Conservation (phyloP, 805 yeast species). For the Saturnispora halmiae region DNA sequence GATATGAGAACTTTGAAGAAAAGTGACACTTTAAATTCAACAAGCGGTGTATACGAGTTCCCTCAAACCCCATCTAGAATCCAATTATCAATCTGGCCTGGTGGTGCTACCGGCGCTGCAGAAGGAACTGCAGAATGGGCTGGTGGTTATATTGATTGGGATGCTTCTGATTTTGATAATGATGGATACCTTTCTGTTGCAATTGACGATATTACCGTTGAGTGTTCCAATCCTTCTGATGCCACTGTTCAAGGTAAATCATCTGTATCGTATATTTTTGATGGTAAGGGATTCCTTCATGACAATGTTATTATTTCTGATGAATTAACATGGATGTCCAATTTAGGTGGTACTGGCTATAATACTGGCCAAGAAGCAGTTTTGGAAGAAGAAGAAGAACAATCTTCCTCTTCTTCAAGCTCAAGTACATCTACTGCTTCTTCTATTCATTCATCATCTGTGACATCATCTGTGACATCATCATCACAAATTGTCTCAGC, state of each 20-base stretch:
- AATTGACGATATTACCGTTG: constrained; percentile 49
- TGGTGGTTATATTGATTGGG: constrained; percentile 84
- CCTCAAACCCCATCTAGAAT: constrained; percentile 73
- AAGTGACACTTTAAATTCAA: constrained; percentile 52
- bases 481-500: not conserved
- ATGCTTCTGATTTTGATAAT: constrained; percentile 57
- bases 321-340: constrained; percentile 50
- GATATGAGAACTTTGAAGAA: constrained; percentile 55
- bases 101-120: constrained; percentile 47
- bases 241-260: constrained; percentile 36
- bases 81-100: constrained; percentile 74
- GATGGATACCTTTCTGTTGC: constrained; percentile 77
- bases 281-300: constrained; percentile 38
- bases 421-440: not conserved
- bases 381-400: constrained; percentile 23
- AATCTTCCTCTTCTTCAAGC: constrained; percentile 2
- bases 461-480: constrained; percentile 6
- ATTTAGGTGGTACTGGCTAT: constrained; percentile 56
- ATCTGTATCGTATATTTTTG: constrained; percentile 41
- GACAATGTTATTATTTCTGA: constrained; percentile 53
- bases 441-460: not conserved
- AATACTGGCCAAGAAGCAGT: constrained; percentile 38
- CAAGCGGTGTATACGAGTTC: constrained; percentile 45
- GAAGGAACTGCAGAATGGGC: constrained; percentile 73
- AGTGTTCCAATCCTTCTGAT: constrained; percentile 63